phyloP scores from a whole-genome alignment of 192 early-diverging fungal genomes.

The Coemansia sp. region DNA sequence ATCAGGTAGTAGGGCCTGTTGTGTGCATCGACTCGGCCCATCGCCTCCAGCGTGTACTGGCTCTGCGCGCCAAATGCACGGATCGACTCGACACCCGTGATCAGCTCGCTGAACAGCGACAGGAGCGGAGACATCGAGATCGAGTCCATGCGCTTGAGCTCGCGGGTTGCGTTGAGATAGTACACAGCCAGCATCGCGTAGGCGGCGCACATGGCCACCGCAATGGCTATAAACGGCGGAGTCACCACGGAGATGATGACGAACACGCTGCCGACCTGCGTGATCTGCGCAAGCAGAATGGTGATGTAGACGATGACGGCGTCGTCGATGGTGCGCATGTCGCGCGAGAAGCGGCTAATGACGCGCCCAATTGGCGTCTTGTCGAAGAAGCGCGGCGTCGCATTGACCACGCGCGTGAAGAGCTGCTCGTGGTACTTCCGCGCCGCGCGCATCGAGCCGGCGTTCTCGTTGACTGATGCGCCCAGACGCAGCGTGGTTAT shows the following conservation, averaged over 20 bases:
- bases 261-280: constrained; percentile 61
- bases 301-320: constrained; percentile 56
- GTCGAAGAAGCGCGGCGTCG: constrained; percentile 87
- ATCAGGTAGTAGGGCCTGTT: constrained; percentile 85
- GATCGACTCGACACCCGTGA: constrained; percentile 75
- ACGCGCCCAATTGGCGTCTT: constrained; percentile 87
- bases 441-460: constrained; percentile 57
- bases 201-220: constrained; percentile 57
- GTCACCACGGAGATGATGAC: constrained; percentile 66
- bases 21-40: constrained; percentile 69
- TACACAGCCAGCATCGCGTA: constrained; percentile 69
- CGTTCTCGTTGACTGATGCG: constrained; percentile 23
- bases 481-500: constrained; percentile 47
- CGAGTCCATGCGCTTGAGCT: constrained; percentile 87
- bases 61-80: constrained; percentile 82
- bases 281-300: constrained; percentile 57
- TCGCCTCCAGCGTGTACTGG: constrained; percentile 69
- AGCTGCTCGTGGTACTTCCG: constrained; percentile 60
- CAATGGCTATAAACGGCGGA: constrained; percentile 74
- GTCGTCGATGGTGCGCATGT: constrained; percentile 84
- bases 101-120: constrained; percentile 81
- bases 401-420: constrained; percentile 64
- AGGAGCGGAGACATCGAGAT: constrained; percentile 74
- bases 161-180: constrained; percentile 79
- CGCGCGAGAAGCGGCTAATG: constrained; percentile 85